Evolutionary conservation across 2,329 filamentous ascomycete genomes (phyloP).

Genomic region (Stromatinia cepivora): DNA sequence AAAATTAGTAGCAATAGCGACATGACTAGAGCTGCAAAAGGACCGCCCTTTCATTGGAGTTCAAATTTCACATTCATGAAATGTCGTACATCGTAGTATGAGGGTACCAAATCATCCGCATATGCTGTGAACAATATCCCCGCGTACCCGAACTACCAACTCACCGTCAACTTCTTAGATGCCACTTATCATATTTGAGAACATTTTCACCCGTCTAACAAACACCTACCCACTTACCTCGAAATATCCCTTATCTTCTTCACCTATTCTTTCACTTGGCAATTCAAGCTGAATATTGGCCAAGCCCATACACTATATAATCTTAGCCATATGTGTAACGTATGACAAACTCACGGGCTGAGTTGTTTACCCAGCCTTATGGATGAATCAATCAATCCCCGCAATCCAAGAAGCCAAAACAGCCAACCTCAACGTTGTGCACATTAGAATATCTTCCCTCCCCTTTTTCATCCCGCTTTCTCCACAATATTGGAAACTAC

Average conservation of each 20-base stretch:
- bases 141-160: background rate
- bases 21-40: background rate
- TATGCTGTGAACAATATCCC: slow-evolving; percentile 6
- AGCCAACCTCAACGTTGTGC: slow-evolving; percentile 8
- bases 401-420: background rate
- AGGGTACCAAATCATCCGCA: slow-evolving; percentile 1
- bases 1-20: background rate
- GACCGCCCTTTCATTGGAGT: background rate
- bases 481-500: background rate
- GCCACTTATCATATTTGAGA: slow-evolving; percentile 10
- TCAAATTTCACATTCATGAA: background rate
- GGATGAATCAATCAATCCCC: slow-evolving; percentile 2
- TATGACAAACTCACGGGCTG: slow-evolving; percentile 9
- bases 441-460: background rate
- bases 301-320: background rate
- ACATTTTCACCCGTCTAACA: background rate
- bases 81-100: slow-evolving; percentile 11
- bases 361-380: slow-evolving; percentile 10
- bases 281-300: background rate
- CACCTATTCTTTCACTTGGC: slow-evolving; percentile 6
- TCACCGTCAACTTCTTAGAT: slow-evolving; percentile 3
- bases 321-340: background rate
- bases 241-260: background rate
- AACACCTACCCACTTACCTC: background rate
- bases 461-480: slow-evolving; percentile 2